Evolutionary conservation across 805 yeast genomes (phyloP).

Genomic region (Nakazawaea anatomiae): DNA sequence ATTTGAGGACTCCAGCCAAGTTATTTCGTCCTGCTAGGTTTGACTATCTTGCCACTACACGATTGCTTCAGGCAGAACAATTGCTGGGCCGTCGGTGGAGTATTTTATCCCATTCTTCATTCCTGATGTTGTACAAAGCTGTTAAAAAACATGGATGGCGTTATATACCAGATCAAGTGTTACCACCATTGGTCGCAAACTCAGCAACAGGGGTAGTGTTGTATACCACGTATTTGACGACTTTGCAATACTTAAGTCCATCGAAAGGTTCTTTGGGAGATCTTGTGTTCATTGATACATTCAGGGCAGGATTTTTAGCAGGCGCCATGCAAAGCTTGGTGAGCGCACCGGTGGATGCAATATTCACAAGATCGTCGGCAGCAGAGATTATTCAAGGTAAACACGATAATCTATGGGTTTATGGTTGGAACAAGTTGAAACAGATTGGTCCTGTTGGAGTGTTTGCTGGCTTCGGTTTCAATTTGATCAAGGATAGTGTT

Average conservation of each 20-base stretch:
- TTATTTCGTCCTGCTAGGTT: slow-evolving; percentile 86
- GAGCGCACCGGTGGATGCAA: slow-evolving; percentile 92
- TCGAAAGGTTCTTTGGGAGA: slow-evolving; percentile 17
- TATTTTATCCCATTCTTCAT: slow-evolving; percentile 66
- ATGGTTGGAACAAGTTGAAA: slow-evolving; percentile 59
- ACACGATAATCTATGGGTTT: slow-evolving; percentile 71
- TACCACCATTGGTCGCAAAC: slow-evolving; percentile 87
- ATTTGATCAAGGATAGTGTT: slow-evolving; percentile 69
- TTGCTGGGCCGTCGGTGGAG: slow-evolving; percentile 43
- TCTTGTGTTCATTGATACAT: slow-evolving; percentile 46
- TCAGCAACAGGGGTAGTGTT: slow-evolving; percentile 84
- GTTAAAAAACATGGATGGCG: slow-evolving; percentile 77
- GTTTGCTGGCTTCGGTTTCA: slow-evolving; percentile 82
- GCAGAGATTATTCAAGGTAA: slow-evolving; percentile 65
- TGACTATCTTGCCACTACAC: slow-evolving; percentile 70
- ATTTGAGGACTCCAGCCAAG: slow-evolving; percentile 77
- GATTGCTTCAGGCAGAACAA: slow-evolving; percentile 44
- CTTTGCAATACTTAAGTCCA: slow-evolving; percentile 34
- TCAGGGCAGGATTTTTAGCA: slow-evolving; percentile 78
- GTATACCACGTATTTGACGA: slow-evolving; percentile 72
- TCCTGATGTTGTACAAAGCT: slow-evolving; percentile 70
- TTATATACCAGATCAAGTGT: slow-evolving; percentile 74
- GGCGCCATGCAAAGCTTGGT: slow-evolving; percentile 86
- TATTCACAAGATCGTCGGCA: slow-evolving; percentile 74
- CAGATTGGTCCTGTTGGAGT: slow-evolving; percentile 81